Conservation (phyloP, 768 basidiomycete genomes). For the Leccinum broughii region DNA sequence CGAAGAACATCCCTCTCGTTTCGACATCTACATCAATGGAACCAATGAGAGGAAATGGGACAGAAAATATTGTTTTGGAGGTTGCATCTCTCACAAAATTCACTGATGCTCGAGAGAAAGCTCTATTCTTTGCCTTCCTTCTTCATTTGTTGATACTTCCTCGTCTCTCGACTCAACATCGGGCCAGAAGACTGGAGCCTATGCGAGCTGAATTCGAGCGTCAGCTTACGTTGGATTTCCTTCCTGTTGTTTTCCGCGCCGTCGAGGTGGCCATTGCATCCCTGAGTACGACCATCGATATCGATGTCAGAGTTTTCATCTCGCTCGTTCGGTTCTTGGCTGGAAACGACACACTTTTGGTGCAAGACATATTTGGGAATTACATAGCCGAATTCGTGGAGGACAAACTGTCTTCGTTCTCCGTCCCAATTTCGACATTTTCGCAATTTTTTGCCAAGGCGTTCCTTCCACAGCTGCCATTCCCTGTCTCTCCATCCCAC, state of each 20-base stretch:
- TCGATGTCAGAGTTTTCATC: constrained; percentile 56
- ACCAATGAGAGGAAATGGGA: not conserved
- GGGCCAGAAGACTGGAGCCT: constrained; percentile 36
- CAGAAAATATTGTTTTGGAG: constrained; percentile 9
- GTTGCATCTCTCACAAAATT: constrained; percentile 12
- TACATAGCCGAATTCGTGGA: constrained; percentile 25
- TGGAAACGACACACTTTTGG: constrained; percentile 18
- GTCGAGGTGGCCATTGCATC: constrained; percentile 29
- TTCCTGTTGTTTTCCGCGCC: constrained; percentile 40
- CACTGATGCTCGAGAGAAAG: constrained; percentile 6
- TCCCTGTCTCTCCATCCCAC: not conserved
- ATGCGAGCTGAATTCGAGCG: constrained; percentile 32
- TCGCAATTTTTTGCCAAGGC: constrained; percentile 13
- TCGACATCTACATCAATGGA: not conserved
- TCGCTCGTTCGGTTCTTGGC: constrained; percentile 43
- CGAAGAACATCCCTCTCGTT: not conserved
- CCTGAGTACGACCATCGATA: constrained; percentile 35
- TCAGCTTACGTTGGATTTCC: constrained; percentile 38
- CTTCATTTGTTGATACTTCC: constrained; percentile 42
- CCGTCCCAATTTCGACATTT: constrained; percentile 21
- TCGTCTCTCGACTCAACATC: constrained; percentile 38
- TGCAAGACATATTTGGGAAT: constrained; percentile 32
- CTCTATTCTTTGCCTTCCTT: constrained; percentile 39
- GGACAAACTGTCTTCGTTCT: constrained; percentile 21
- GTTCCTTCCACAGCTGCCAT: constrained; percentile 20